Conservation (phyloP, 768 basidiomycete species). For the Tulasnella sp. region DNA sequence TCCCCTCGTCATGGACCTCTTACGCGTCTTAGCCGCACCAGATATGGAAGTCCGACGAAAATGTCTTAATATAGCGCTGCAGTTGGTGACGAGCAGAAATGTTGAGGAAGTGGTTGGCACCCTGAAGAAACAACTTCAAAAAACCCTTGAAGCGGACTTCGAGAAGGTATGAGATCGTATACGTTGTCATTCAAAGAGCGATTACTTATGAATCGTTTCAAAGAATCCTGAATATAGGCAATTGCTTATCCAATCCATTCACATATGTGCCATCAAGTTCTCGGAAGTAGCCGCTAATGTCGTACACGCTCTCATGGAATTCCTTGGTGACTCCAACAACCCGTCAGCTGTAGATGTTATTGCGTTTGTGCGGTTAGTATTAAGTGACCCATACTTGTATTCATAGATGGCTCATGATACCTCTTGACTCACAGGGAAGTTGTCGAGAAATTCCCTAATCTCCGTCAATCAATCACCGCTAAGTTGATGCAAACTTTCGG, state of each 20-base stretch:
- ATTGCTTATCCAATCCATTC: slow-evolving; percentile 92
- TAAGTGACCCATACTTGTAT: slow-evolving; percentile 20
- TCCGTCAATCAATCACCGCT: slow-evolving; percentile 69
- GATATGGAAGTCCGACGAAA: slow-evolving; percentile 96
- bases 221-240: slow-evolving; percentile 92
- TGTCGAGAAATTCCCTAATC: slow-evolving; percentile 89
- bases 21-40: slow-evolving; percentile 68
- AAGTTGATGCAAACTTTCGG: slow-evolving; percentile 68
- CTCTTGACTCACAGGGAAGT: slow-evolving; percentile 49
- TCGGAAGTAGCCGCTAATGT: slow-evolving; percentile 94
- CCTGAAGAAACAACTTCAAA: slow-evolving; percentile 94
- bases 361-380: slow-evolving; percentile 52
- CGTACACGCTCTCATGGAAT: slow-evolving; percentile 85
- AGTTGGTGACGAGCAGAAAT: slow-evolving; percentile 86
- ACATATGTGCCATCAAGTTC: slow-evolving; percentile 91
- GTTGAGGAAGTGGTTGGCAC: slow-evolving; percentile 94
- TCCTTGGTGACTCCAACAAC: slow-evolving; percentile 89
- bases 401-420: neutral
- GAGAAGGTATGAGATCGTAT: slow-evolving; percentile 53
- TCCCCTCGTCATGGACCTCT: slow-evolving; percentile 85
- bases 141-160: slow-evolving; percentile 80
- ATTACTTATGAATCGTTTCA: neutral
- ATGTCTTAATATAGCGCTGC: slow-evolving; percentile 76
- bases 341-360: slow-evolving; percentile 93
- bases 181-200: neutral